A percentile compares a stretch with the other conserved stretches of the same genome.
These are phyloP conservation scores for Fagopyrum tataricum DNA, from an alignment of 148 eudicot species.

Conservation along the genomic window DNA sequence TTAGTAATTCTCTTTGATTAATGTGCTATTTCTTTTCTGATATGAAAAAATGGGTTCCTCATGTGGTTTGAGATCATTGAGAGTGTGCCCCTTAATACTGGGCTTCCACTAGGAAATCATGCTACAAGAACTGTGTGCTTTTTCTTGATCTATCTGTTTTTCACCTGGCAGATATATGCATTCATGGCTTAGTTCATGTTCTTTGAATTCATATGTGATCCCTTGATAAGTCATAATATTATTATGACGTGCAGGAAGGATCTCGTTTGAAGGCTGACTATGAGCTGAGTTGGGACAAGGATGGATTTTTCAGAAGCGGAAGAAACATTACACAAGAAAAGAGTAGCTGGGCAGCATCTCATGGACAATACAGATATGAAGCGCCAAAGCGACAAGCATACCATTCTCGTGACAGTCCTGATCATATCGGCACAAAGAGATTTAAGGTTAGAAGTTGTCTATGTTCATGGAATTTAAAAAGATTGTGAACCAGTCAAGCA, in stretches of 20 bases:
- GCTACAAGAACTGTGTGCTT: background rate
- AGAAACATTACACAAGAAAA: constrained; percentile 33
- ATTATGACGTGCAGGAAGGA: constrained; percentile 51
- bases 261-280: constrained; percentile 80
- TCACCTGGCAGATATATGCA: background rate
- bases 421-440: constrained; percentile 52
- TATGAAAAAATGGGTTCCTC: background rate
- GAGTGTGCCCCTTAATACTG: background rate
- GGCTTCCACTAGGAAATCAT: background rate
- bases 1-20: background rate
- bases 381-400: constrained; percentile 33
- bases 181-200: background rate
- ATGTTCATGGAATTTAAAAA: background rate
- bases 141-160: background rate
- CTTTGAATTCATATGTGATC: background rate
- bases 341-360: constrained; percentile 22
- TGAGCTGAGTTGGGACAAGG: constrained; percentile 78
- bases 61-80: background rate
- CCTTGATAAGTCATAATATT: constrained; percentile 2
- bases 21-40: background rate
- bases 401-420: constrained; percentile 46
- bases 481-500: background rate
- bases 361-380: constrained; percentile 40
- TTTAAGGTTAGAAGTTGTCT: constrained; percentile 41
- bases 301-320: constrained; percentile 41